Conservation (phyloP, 2,329 filamentous ascomycete genomes). For the Rasamsonia emersonii region DNA sequence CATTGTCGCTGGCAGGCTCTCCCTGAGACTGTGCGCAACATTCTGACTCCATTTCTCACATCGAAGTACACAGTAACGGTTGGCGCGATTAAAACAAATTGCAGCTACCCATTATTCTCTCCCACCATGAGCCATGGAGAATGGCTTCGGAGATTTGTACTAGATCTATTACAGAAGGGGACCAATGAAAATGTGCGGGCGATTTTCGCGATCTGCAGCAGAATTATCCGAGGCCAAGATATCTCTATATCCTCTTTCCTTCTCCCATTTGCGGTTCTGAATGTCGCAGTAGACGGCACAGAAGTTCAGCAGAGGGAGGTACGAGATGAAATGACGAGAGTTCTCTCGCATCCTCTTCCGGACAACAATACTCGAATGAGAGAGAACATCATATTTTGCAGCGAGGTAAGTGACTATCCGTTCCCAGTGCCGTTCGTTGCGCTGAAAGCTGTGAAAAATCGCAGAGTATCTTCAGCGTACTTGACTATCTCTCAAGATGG, state of each 20-base stretch:
- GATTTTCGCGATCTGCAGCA: constrained; percentile 72
- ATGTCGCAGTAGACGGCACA: constrained; percentile 67
- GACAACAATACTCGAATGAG: constrained; percentile 49
- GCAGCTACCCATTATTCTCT: constrained; percentile 70
- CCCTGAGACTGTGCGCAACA: constrained; percentile 67
- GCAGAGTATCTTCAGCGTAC: constrained; percentile 75
- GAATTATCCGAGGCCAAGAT: constrained; percentile 78
- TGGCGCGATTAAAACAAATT: constrained; percentile 45
- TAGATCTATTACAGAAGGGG: constrained; percentile 71
- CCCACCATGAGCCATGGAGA: constrained; percentile 59
- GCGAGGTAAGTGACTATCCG: constrained; percentile 55
- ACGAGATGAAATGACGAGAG: constrained; percentile 61
- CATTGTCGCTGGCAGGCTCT: constrained; percentile 70
- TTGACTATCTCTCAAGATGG: constrained; percentile 91
- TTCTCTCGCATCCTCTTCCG: constrained; percentile 59
- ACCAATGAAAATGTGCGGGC: constrained; percentile 65
- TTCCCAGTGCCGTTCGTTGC: constrained; percentile 1
- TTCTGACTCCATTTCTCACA: constrained; percentile 76
- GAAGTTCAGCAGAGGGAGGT: constrained; percentile 57
- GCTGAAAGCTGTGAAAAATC: constrained; percentile 4
- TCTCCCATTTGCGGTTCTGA: constrained; percentile 76
- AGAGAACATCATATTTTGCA: constrained; percentile 75
- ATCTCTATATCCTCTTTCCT: constrained; percentile 79
- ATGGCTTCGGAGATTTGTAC: constrained; percentile 74
- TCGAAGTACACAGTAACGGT: constrained; percentile 71